These are phyloP conservation scores for Elasticomyces elasticus DNA, from an alignment of 495 filamentous ascomycete species.

Conservation along the genomic window DNA sequence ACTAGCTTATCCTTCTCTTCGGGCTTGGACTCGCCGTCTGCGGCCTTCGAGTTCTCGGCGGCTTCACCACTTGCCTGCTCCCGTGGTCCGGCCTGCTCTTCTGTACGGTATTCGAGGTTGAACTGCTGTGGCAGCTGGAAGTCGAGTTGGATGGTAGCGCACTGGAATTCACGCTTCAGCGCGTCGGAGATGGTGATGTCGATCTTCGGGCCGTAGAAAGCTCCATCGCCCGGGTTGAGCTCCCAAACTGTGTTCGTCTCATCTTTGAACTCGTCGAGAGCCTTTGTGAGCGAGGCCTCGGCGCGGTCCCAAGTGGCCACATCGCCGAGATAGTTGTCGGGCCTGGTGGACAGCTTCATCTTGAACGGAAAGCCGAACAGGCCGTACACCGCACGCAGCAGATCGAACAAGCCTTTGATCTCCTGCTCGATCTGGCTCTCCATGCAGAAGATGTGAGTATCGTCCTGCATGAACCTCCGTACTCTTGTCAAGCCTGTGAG, in stretches of 20 bases:
- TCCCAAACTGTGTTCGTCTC: constrained; percentile 64
- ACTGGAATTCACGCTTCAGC: constrained; percentile 70
- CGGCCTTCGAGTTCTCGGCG: constrained; percentile 30
- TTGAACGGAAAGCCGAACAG: constrained; percentile 92
- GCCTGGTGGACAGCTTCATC: constrained; percentile 86
- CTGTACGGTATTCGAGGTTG: constrained; percentile 70
- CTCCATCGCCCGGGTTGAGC: constrained; percentile 86
- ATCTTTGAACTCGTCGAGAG: constrained; percentile 65
- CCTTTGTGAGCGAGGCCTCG: constrained; percentile 63
- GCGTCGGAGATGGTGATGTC: constrained; percentile 84
- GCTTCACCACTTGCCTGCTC: constrained; percentile 28
- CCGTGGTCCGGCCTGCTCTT: constrained; percentile 35
- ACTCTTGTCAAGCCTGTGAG: constrained; percentile 85
- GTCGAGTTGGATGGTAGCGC: constrained; percentile 94
- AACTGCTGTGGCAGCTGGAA: constrained; percentile 86
- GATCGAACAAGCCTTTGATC: constrained; percentile 80
- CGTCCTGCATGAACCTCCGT: constrained; percentile 87
- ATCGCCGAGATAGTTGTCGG: constrained; percentile 82
- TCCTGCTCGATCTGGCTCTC: constrained; percentile 73
- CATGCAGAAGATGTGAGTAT: constrained; percentile 86
- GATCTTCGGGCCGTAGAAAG: constrained; percentile 95
- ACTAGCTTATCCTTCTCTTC: constrained; percentile 26
- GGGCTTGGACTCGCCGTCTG: constrained; percentile 29
- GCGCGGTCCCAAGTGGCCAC: constrained; percentile 82
- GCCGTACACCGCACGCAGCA: constrained; percentile 73